Base-by-base conservation (phyloP, 805 yeast genomes). In the Nakazawaea siamensis region DNA sequence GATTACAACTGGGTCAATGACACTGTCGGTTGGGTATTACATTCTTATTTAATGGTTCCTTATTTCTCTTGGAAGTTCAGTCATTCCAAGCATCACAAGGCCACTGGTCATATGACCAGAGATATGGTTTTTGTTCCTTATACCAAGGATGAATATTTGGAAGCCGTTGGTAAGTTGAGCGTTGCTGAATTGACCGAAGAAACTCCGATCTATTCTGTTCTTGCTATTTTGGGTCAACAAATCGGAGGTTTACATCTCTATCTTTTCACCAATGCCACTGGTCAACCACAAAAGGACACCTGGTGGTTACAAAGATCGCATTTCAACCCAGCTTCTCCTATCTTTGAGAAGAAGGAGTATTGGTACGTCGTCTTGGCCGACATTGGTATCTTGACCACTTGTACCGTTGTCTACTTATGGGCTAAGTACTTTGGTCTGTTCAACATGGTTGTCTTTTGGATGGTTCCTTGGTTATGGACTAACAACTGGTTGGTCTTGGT, bases 81-180 rank as follows among this genome's bases (percentile, higher is more conserved):
- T 32, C 95, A 84, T 60, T 75, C 84, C 37, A 83, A 80, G 69
- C 95, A 84, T 63, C 95, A 84, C 68, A 84, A 85, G 68, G 84
- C 88, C 39, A 84, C 94, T 27, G 94, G 92, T 44, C 85, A 85
- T 57, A 51, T 84, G 54, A 64, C 78, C 25, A 72, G 86, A 54
- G 95, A 84, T 55, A 84, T 79, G 79, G 94, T 84, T 32, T 84
- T 80, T 50, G 82, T 84, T 36, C 95, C 95, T 34, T 62, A 68
- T 51, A 75, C 79, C 31, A 71, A 69, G 48, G 76, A 80, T 44
- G 58, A 69, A 50, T 84, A 68, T 54, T 49, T 68, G 41, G 47
- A 58, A 39, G 39, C 45, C 24, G 44, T 49, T 25, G 52, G 58
- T 10, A 62, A 51, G 39, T 47, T 56, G 6, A 47, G 50, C 35